These are phyloP conservation scores for Debaryomyces robertsiae DNA, from an alignment of 1,139 yeast species.

Conservation along the genomic window DNA sequence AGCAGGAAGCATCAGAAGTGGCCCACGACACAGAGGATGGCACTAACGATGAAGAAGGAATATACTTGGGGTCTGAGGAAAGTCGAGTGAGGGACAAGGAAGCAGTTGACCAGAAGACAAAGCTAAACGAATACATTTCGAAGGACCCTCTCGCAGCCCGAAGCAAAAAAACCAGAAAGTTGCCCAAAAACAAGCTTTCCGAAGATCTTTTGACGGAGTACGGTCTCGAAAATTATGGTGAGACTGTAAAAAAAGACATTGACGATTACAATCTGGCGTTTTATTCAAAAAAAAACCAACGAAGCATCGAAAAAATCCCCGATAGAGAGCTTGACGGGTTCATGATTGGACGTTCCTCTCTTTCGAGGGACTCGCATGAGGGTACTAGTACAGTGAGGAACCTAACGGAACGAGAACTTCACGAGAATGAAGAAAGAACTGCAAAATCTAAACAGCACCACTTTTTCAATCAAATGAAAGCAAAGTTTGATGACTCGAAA, in stretches of 20 bases:
- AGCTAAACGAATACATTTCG: conserved; percentile 31
- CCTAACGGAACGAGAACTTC: conserved; percentile 32
- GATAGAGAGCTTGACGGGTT: conserved; percentile 39
- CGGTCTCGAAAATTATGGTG: conserved; percentile 36
- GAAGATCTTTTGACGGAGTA: conserved; percentile 45
- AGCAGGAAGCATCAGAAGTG: conserved; percentile 22
- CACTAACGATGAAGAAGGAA: conserved; percentile 33
- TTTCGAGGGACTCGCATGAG: conserved; percentile 11
- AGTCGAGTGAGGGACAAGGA: conserved; percentile 14
- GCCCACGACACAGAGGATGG: conserved; percentile 13
- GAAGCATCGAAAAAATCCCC: conserved; percentile 28
- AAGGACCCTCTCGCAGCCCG: conserved; percentile 23
- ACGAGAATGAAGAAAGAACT: conserved; percentile 27
- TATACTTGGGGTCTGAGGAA: conserved; percentile 36
- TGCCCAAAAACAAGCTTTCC: conserved; percentile 32
- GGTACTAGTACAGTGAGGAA: conserved; percentile 15
- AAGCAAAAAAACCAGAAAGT: conserved; percentile 30
- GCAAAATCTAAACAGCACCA: conserved; percentile 29
- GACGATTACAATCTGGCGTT: conserved; percentile 35
- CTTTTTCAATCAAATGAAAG: conserved; percentile 33
- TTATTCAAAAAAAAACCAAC: conserved; percentile 21
- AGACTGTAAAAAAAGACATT: conserved; percentile 24
- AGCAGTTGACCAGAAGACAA: conserved; percentile 15
- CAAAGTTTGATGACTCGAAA: conserved; percentile 25
- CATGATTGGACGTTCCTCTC: conserved; percentile 33